Evolutionary conservation across 2,329 filamentous ascomycete species (phyloP), one percentile per base, ranked within the genome.

Genomic region (Pseudocercospora macadamiae): DNA sequence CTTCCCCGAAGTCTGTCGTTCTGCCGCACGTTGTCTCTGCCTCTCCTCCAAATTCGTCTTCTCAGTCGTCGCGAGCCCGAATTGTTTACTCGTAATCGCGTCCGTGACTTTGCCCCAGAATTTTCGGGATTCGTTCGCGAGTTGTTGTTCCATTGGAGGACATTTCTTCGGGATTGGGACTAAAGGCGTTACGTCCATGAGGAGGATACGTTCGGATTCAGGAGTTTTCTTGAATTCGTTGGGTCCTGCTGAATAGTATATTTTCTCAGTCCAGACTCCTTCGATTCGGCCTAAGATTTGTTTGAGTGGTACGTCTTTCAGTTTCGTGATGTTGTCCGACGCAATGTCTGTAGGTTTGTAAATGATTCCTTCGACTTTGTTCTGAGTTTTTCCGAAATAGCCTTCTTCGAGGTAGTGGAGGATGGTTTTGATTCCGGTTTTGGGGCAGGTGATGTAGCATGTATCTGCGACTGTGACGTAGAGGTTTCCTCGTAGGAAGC

Each of bases 351-450:
- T 96, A 39, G 68, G 70, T 51, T 84, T 88, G 82, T 96, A 99
- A 55, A 97, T 83, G 55, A 97, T 86, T 16, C 95, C 95, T 61
- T 96, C 87, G 32, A 99, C 89, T 71, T 89, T 92, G 76, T 97
- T 96, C 68, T 96, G 93, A 18, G 91, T 86, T 65, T 91, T 90
- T 47, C 93, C 91, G 26, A 97, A 82, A 93, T 95, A 99, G 51
- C 93, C 92, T 68, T 97, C 93, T 70, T 97, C 93, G 55, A 93
- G 80, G 73, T 99, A 99, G 69, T 96, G 88, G 47, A 99, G 78
- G 63, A 99, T 96, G 16, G 88, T 89, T 79, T 97, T 97, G 66
- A 96, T 85, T 71, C 88, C 89, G 1, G 92, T 96, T 78, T 92
- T 88, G n/a, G 89, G 84, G 76, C 95, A 99, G 36, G 88, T 93